phyloP scores from a whole-genome alignment of 495 filamentous ascomycete species.

The Daldinia concentrica region DNA sequence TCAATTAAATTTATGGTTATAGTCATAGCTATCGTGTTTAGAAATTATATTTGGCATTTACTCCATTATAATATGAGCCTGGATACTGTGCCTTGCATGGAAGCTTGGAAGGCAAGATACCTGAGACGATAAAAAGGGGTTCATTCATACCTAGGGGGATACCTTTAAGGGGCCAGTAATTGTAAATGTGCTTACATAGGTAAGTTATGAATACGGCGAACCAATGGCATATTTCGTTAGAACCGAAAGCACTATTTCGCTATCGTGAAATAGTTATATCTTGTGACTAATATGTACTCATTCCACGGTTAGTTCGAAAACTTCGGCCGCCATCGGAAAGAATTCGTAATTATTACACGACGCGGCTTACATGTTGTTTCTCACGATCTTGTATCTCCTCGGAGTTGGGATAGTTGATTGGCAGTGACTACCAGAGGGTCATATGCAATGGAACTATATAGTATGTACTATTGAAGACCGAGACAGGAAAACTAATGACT shows the following conservation, averaged over 20 bases:
- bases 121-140: too few relatives aligned
- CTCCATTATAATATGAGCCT: too few relatives aligned
- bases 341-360: not conserved
- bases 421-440: not conserved
- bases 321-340: not conserved
- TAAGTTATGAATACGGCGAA: not conserved
- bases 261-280: not conserved
- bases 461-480: not conserved
- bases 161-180: too few relatives aligned
- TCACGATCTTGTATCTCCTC: constrained; percentile 1
- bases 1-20: too few relatives aligned
- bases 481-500: constrained; percentile 20
- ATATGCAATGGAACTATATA: not conserved
- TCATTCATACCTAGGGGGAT: too few relatives aligned
- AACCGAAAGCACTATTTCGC: not conserved
- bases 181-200: too few relatives aligned
- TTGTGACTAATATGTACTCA: not conserved
- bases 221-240: not conserved
- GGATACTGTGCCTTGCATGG: too few relatives aligned
- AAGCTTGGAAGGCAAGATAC: too few relatives aligned
- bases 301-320: not conserved
- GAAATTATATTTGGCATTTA: too few relatives aligned
- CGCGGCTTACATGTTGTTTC: not conserved
- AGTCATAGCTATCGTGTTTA: too few relatives aligned
- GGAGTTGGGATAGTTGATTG: not conserved